Evolutionary conservation across 495 filamentous ascomycete genomes (phyloP).

Genomic region (Xanthoparmelia taractica): DNA sequence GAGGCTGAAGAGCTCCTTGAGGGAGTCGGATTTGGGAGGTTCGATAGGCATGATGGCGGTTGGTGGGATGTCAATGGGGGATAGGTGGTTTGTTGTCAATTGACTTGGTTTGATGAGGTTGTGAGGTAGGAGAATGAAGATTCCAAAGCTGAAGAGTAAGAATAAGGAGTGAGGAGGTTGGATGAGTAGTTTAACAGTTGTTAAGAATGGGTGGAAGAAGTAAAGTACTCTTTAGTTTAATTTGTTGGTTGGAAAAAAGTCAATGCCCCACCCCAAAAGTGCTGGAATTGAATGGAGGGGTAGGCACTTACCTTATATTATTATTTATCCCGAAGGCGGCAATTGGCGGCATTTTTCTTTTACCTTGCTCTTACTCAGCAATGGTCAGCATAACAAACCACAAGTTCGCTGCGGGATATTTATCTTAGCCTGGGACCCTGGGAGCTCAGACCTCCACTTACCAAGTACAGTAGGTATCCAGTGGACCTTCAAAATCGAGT

Average conservation of each 20-base stretch:
- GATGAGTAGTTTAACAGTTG: too few species aligned
- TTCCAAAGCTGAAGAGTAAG: neutral
- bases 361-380: too few species aligned
- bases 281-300: neutral
- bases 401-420: neutral
- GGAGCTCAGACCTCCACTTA: too few species aligned
- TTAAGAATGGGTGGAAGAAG: too few species aligned
- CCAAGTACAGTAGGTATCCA: too few species aligned
- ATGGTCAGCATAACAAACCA: neutral
- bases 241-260: neutral
- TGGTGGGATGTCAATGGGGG: neutral
- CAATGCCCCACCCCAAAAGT: neutral
- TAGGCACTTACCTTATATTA: neutral
- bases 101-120: neutral
- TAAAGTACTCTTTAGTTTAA: too few species aligned
- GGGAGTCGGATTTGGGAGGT: slow-evolving; percentile 48
- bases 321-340: neutral
- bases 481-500: too few species aligned
- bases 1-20: slow-evolving; percentile 60
- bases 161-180: neutral
- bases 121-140: neutral
- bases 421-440: too few species aligned
- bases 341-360: neutral
- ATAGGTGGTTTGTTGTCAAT: neutral
- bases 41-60: slow-evolving; percentile 43